Base-by-base conservation (phyloP, 1,139 yeast species). In the Protomyces arabidopsidicola region DNA sequence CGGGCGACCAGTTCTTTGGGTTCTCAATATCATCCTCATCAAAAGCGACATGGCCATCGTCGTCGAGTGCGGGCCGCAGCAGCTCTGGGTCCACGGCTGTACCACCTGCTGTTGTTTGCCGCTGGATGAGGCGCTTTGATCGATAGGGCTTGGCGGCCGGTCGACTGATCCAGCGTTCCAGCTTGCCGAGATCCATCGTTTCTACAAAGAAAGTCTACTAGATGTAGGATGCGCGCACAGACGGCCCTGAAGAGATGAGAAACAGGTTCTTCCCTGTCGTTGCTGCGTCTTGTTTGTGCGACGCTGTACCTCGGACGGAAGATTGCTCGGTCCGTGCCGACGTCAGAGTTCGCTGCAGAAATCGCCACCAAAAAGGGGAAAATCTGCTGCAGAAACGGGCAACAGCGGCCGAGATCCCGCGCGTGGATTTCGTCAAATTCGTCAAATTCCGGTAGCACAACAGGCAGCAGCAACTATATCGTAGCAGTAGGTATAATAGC, bases 1-100 rank as follows among this genome's bases (percentile, higher is more conserved):
- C 60, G 0, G 71, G 45, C 0, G 82, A 75, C 84, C 84, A 82
- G 68, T 82, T 82, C 53, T 72, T 70, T 1, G 85, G 85, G 68
- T 81, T 75, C 53, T 79, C 82, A 0, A 81, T 80, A 68, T 81
- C 84, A 62, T 77, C 76, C 12, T 72, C 70, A 16, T 45, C 57
- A 54, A 69, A 69, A 27, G 50, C 53, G 63, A 60, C 58, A 16
- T 38, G 55, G 6, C 59, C 59, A n/a, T 42, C 22, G 54, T 45
- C 51, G 9, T 24, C 36, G 45, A 48, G 34, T 38, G 38, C 51
- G 24, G 45, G 57, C 36, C 45, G 51, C 45, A 24, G 57, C 14
- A 22, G n/a, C 34, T 24, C 42, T 39, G 35, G 27, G 48, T 22
- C 27, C n/a, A 53, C 36, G 5, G 35, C 38, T n/a, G 45, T 34